Evolutionary conservation across 108 stramenopile genomes (phyloP).

Genomic region (Craspedostauros australis): DNA sequence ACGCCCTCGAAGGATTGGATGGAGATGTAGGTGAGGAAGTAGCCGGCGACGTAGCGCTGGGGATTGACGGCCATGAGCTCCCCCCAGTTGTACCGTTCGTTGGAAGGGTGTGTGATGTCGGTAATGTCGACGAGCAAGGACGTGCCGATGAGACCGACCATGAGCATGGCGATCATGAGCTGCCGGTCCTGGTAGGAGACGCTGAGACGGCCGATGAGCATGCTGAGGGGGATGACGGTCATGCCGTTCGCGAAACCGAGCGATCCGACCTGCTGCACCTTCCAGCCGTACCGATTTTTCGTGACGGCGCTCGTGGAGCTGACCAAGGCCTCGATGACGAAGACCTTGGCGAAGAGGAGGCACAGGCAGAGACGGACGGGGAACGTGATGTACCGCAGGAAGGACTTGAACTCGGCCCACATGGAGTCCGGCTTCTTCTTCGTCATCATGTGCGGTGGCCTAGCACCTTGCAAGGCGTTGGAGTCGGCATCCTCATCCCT

Average conservation of each 20-base stretch:
- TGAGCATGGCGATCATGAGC: conserved; percentile 45
- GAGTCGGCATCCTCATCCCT: background rate
- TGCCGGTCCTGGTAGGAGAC: conserved; percentile 46
- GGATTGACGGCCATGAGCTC: conserved; percentile 44
- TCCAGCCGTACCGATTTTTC: conserved; percentile 82
- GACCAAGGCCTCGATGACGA: conserved; percentile 72
- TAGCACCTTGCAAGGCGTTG: background rate
- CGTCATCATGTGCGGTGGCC: background rate
- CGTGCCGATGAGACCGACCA: conserved; percentile 40
- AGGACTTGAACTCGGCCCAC: conserved; percentile 6
- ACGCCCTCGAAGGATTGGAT: conserved; percentile 76
- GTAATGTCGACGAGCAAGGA: conserved; percentile 54
- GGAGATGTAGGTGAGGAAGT: conserved; percentile 55
- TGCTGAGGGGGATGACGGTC: conserved; percentile 72
- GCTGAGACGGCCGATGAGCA: conserved; percentile 59
- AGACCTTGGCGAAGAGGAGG: conserved; percentile 77
- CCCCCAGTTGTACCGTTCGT: conserved; percentile 48
- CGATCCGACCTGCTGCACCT: conserved; percentile 65
- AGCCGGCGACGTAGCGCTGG: conserved; percentile 46
- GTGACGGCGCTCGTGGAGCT: conserved; percentile 70
- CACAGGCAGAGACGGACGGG: conserved; percentile 59
- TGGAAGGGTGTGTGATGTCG: conserved; percentile 36
- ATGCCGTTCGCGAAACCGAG: conserved; percentile 74
- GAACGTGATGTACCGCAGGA: conserved; percentile 29
- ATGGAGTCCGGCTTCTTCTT: background rate